phyloP scores from a whole-genome alignment of 1,139 yeast species.

The Geotrichum restrictum region DNA sequence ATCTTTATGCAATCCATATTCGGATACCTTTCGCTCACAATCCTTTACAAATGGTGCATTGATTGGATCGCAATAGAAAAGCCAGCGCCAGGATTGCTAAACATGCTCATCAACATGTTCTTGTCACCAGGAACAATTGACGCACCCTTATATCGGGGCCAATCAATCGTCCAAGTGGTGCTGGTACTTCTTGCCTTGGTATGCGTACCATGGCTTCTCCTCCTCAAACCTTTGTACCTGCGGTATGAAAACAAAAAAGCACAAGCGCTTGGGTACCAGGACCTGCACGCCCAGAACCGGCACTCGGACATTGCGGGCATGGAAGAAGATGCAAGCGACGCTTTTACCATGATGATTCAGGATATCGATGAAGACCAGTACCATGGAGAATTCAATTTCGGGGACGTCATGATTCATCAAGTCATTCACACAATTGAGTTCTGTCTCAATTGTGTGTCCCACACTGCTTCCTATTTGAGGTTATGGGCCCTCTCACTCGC shows the following conservation, averaged over 20 bases:
- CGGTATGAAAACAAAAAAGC: constrained; percentile 43
- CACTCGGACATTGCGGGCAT: constrained; percentile 30
- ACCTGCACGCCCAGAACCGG: constrained; percentile 26
- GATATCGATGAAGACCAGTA: constrained; percentile 47
- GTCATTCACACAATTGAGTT: constrained; percentile 98
- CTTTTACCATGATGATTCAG: constrained; percentile 30
- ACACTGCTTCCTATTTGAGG: constrained; percentile 94
- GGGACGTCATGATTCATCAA: constrained; percentile 95
- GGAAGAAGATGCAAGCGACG: constrained; percentile 37
- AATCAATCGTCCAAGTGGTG: constrained; percentile 69
- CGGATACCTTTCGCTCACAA: constrained; percentile 80
- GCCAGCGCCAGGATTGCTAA: constrained; percentile 88
- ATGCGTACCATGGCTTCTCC: constrained; percentile 92
- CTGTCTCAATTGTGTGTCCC: constrained; percentile 94
- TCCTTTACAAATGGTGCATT: constrained; percentile 88
- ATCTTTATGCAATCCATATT: constrained; percentile 93
- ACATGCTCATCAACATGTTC: constrained; percentile 95
- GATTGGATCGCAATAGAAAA: constrained; percentile 77
- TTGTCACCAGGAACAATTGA: constrained; percentile 87
- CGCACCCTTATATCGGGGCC: constrained; percentile 79
- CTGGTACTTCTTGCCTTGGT: constrained; percentile 71
- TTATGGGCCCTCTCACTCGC: constrained; percentile 97
- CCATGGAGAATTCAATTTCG: constrained; percentile 62
- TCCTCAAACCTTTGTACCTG: constrained; percentile 80
- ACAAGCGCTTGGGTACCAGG: constrained; percentile 27